Evolutionary conservation across 768 basidiomycete species (phyloP), one percentile per base, ranked within the genome.

Genomic region (Lactarius sp.): DNA sequence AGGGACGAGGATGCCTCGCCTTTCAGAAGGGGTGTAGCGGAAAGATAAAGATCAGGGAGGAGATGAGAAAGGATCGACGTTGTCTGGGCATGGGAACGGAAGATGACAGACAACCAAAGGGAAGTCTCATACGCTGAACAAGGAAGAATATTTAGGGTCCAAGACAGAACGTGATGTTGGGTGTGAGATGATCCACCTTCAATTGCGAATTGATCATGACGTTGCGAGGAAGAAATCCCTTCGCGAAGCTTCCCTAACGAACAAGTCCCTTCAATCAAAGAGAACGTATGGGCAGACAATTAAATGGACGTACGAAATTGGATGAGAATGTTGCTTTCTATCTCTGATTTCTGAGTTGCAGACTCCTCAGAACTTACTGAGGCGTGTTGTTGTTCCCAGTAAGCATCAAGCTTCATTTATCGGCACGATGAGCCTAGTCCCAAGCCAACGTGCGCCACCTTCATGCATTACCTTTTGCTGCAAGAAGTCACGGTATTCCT

Each of bases 41-140:
- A 59, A 52, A 75, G 71, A 70, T 83, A 81, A 57, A 84, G 67
- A 47, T 77, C 69, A 4, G 82, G 81, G 33, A 89, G 71, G 31
- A 91, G 79, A 66, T 82, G 81, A 1, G 83, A 79, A 39, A 87
- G 77, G 62, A 88, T 80, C 18, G 87, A 81, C 7, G 80, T 80
- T 4, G 83, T 82, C 73, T 91, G 87, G 44, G 78, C 77, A 0
- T 83, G 78, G 0, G 82, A 82, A 53, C 80, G 77, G 75, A 90
- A 91, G 36, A 88, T 66, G 33, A 83, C 75, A 31, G 87, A 80
- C 36, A 90, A 78, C 71, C 79, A 82, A 22, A 90, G 76, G 0
- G 90, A 92, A 4, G 82, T 87, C 74, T 92, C 86, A 70, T 89
- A 90, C 1, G 82, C 90, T 91, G 69, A 36, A 39, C 6, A 36